Conservation (phyloP, 2,329 filamentous ascomycete species). For the Trichoderma endophyticum region DNA sequence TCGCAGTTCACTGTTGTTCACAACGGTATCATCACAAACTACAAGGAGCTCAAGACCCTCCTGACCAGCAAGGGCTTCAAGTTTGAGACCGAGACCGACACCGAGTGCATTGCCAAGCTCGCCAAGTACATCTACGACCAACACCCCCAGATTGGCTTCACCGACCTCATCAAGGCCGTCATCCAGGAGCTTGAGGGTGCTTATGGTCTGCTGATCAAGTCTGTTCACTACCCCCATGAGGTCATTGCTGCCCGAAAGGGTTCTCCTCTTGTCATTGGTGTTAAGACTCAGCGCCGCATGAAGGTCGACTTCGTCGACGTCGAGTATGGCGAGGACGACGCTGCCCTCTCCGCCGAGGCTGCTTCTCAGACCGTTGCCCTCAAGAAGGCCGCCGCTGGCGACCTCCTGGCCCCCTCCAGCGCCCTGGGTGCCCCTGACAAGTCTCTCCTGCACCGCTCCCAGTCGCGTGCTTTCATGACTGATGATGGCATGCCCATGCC, state of each 20-base stretch:
- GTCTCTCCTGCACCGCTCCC: slow-evolving; percentile 94
- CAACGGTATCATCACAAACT: slow-evolving; percentile 99
- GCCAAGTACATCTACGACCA: slow-evolving; percentile 97
- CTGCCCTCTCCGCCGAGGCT: slow-evolving; percentile 82
- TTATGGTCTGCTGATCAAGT: slow-evolving; percentile 96
- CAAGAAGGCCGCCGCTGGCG: slow-evolving; percentile 72
- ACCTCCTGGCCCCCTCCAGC: slow-evolving; percentile 61
- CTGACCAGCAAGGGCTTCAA: slow-evolving; percentile 92
- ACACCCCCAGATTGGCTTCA: slow-evolving; percentile 92
- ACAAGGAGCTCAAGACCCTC: slow-evolving; percentile 97
- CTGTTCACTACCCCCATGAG: slow-evolving; percentile 96
- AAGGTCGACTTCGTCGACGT: slow-evolving; percentile 99
- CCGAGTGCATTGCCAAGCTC: slow-evolving; percentile 98
- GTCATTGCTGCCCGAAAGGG: slow-evolving; percentile 97
- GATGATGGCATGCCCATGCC: slow-evolving; percentile 98
- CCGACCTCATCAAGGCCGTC: slow-evolving; percentile 92
- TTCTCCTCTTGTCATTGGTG: slow-evolving; percentile 94
- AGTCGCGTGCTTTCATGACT: slow-evolving; percentile 97
- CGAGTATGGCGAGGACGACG: slow-evolving; percentile 86
- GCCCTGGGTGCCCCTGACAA: slow-evolving; percentile 87
- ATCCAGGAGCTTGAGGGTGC: slow-evolving; percentile 98
- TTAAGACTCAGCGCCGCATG: slow-evolving; percentile 97
- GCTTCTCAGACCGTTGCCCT: slow-evolving; percentile 95
- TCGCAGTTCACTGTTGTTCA: slow-evolving; percentile 98
- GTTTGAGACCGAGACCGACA: slow-evolving; percentile 99